Evolutionary conservation across 1,284 basidiomycete genomes (phyloP).

Genomic region (Sutorius eximius): DNA sequence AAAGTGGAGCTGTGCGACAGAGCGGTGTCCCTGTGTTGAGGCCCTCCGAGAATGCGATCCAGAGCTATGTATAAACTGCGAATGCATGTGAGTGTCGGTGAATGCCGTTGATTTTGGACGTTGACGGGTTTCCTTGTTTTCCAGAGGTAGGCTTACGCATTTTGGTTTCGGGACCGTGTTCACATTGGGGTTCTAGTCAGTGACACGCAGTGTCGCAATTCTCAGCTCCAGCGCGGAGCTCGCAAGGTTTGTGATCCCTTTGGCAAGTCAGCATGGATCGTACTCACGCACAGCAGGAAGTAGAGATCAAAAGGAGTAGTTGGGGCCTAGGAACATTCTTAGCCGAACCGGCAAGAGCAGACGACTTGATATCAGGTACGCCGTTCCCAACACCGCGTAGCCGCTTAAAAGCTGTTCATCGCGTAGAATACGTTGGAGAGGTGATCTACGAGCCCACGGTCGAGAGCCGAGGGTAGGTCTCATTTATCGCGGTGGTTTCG

Average conservation of each 20-base stretch:
- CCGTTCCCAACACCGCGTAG: neutral
- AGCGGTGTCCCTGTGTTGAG: slow-evolving; percentile 39
- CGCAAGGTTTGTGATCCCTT: slow-evolving; percentile 22
- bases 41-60: slow-evolving; percentile 45
- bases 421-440: slow-evolving; percentile 48
- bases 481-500: neutral
- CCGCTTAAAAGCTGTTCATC: neutral
- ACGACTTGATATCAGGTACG: slow-evolving; percentile 42
- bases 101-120: neutral
- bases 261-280: neutral
- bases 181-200: slow-evolving; percentile 16
- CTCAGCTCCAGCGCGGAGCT: slow-evolving; percentile 29
- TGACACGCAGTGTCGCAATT: slow-evolving; percentile 29
- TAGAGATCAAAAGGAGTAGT: slow-evolving; percentile 37
- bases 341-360: slow-evolving; percentile 26
- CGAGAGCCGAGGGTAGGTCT: slow-evolving; percentile 44
- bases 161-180: neutral
- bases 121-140: neutral
- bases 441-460: slow-evolving; percentile 34
- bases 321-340: slow-evolving; percentile 50
- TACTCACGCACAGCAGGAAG: slow-evolving; percentile 23
- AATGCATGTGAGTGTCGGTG: slow-evolving; percentile 26
- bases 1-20: slow-evolving; percentile 26
- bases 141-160: slow-evolving; percentile 27
- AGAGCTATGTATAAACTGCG: slow-evolving; percentile 31